Percentiles rank a stretch among this genome's conserved stretches.
Evolutionary conservation across 768 basidiomycete species (phyloP).

Genomic region (Boletus edulis): DNA sequence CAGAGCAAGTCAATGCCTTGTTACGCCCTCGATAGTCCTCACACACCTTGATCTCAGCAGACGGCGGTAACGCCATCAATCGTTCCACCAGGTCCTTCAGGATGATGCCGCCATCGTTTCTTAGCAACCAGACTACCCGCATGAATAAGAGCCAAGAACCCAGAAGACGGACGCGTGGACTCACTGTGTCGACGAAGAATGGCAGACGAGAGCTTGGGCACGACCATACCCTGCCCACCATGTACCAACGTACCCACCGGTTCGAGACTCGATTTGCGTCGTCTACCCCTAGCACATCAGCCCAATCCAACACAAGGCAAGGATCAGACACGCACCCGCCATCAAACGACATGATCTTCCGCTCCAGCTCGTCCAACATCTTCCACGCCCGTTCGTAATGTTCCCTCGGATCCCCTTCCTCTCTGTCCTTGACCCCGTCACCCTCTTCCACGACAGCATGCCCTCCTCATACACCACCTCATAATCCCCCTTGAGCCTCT

Average conservation of each 20-base stretch:
- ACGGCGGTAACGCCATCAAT: conserved; percentile 54
- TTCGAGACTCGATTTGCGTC: conserved; percentile 43
- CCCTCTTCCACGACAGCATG: conserved; percentile 35
- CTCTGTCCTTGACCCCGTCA: background rate
- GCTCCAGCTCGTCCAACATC: conserved; percentile 63
- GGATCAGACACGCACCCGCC: conserved; percentile 38
- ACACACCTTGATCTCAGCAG: conserved; percentile 55
- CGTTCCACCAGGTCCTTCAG: conserved; percentile 56
- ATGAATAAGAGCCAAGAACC: background rate
- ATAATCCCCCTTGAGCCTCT: conserved; percentile 55
- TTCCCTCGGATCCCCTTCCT: conserved; percentile 44
- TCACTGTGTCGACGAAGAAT: conserved; percentile 69
- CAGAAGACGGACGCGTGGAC: conserved; percentile 24
- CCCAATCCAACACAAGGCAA: background rate
- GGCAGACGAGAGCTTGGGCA: conserved; percentile 58
- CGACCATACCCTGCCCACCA: conserved; percentile 45
- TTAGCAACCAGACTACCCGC: conserved; percentile 60
- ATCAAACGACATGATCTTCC: conserved; percentile 52
- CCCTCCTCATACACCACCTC: conserved; percentile 20
- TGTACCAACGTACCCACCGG: conserved; percentile 25
- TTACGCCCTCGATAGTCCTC: background rate
- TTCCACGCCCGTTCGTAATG: conserved; percentile 55
- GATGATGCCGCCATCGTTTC: conserved; percentile 52
- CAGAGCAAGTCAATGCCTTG: background rate
- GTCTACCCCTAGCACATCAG: conserved; percentile 25